Evolutionary conservation across 306 rosid genomes (phyloP).

Genomic region (Cucurbita ficifolia): DNA sequence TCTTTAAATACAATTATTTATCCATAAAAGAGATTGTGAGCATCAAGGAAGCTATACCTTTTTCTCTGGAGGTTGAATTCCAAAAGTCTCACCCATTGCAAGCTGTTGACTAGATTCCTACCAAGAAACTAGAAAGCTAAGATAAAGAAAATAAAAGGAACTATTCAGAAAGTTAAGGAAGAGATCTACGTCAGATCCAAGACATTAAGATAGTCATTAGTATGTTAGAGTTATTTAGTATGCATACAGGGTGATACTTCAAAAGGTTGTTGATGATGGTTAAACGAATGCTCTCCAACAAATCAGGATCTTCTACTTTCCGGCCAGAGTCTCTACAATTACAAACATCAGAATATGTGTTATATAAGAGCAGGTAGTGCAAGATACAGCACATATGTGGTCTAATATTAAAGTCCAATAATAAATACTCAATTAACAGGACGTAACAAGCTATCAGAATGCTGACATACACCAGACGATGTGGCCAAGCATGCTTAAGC

Average conservation of each 20-base stretch:
- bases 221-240: constrained; percentile 4
- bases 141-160: constrained; percentile 2
- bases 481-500: neutral
- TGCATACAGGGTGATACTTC: constrained; percentile 87
- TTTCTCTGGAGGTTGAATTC: constrained; percentile 70
- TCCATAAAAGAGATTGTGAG: neutral
- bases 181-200: neutral
- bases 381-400: neutral
- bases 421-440: neutral
- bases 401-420: neutral
- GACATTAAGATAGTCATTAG: neutral
- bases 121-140: constrained; percentile 6
- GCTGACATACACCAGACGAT: constrained; percentile 1
- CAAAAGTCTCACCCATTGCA: constrained; percentile 98
- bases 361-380: neutral
- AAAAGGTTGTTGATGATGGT: constrained; percentile 83
- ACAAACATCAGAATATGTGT: constrained; percentile 17
- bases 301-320: constrained; percentile 92
- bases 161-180: constrained; percentile 1
- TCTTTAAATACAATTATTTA: neutral
- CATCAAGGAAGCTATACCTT: constrained; percentile 32
- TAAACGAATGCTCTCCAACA: constrained; percentile 85
- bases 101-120: constrained; percentile 79
- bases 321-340: constrained; percentile 69
- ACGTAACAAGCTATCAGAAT: neutral